These are phyloP conservation scores for Pythium angustatum DNA, from an alignment of 352 stramenopile genomes.

Conservation along the genomic window DNA sequence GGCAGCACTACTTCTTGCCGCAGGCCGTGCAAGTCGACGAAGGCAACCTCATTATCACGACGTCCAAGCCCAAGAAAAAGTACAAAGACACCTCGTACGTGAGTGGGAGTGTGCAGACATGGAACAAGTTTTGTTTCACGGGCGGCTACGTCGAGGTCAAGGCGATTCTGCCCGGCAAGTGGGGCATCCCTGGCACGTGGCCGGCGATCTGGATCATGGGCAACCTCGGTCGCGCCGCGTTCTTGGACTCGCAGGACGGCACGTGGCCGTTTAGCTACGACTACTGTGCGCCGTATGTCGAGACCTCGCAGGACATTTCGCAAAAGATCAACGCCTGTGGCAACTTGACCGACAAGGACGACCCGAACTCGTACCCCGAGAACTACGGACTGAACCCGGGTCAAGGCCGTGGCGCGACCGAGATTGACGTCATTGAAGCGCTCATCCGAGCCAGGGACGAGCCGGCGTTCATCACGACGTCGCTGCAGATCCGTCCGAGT, in stretches of 20 bases:
- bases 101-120: conserved; percentile 95
- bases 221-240: conserved; percentile 96
- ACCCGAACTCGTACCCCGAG: conserved; percentile 79
- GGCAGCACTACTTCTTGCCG: conserved; percentile 96
- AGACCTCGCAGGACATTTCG: conserved; percentile 87
- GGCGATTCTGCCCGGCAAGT: conserved; percentile 94
- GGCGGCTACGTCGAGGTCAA: conserved; percentile 95
- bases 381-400: conserved; percentile 91
- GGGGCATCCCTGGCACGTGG: conserved; percentile 94
- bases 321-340: conserved; percentile 95
- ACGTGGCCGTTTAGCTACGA: conserved; percentile 98
- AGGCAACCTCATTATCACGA: conserved; percentile 93
- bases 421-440: conserved; percentile 96
- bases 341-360: conserved; percentile 93
- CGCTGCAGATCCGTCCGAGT: conserved; percentile 91
- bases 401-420: conserved; percentile 93
- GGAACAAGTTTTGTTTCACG: conserved; percentile 99
- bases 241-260: conserved; percentile 91
- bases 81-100: conserved; percentile 81
- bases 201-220: conserved; percentile 98
- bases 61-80: conserved; percentile 79
- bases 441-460: conserved; percentile 85
- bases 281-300: conserved; percentile 79
- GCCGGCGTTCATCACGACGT: conserved; percentile 92
- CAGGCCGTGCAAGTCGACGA: conserved; percentile 91